Evolutionary conservation across 2,329 filamentous ascomycete species (phyloP).

Genomic region (Tolypocladium inflatum): DNA sequence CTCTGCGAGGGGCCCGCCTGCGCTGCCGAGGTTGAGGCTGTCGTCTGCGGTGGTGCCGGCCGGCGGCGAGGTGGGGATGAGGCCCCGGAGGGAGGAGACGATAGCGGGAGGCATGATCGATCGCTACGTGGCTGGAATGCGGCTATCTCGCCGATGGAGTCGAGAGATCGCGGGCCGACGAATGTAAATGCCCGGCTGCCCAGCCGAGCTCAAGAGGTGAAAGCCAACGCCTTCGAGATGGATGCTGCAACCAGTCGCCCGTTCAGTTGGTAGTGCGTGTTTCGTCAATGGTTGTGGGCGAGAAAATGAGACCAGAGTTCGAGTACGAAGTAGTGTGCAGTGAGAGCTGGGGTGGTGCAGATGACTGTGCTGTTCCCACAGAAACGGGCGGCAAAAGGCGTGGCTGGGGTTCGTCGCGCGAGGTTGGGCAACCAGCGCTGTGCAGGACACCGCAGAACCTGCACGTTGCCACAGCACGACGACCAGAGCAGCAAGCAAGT

Average conservation of each 20-base stretch:
- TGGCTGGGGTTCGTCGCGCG: slow-evolving; percentile 13
- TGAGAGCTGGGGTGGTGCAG: not conserved
- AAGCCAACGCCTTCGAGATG: not conserved
- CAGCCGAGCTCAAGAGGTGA: slow-evolving; percentile 13
- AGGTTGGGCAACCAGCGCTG: slow-evolving; percentile 1
- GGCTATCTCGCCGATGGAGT: slow-evolving; percentile 4
- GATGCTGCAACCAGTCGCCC: not conserved
- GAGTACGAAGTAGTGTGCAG: no score
- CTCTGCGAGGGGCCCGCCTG: slow-evolving; percentile 29
- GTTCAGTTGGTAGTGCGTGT: not conserved
- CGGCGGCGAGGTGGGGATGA: slow-evolving; percentile 14
- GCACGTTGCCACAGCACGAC: not conserved
- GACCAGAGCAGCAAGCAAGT: not conserved
- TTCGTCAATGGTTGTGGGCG: not conserved
- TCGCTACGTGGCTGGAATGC: slow-evolving; percentile 9
- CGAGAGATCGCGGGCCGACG: not conserved
- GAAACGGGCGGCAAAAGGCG: slow-evolving; percentile 15
- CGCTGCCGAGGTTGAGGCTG: slow-evolving; percentile 15
- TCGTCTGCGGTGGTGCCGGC: slow-evolving; percentile 7
- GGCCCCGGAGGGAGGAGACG: slow-evolving; percentile 17
- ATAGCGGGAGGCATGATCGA: slow-evolving; percentile 32
- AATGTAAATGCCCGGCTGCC: slow-evolving; percentile 9
- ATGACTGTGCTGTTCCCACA: slow-evolving; percentile 13
- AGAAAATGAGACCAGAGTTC: no score
- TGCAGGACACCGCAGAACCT: not conserved